phyloP scores from a whole-genome alignment of 306 rosid species.

The Benincasa hispida region DNA sequence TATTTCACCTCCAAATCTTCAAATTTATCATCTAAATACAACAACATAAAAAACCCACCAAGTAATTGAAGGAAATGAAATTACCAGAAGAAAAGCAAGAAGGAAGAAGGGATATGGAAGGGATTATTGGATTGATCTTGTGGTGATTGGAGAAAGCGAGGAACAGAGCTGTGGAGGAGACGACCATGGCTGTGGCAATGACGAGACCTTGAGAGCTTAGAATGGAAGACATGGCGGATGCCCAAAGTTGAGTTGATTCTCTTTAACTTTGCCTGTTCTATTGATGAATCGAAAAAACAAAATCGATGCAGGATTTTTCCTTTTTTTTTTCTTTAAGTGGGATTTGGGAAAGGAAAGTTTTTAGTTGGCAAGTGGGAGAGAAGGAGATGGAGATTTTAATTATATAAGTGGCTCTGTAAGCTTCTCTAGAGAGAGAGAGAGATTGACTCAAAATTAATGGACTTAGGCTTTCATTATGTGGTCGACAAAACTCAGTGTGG shows the following conservation, averaged over 20 bases:
- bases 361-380: neutral
- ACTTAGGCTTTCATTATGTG: no score
- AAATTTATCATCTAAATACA: neutral
- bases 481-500: no score
- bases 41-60: neutral
- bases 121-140: neutral
- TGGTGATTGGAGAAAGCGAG: slow-evolving; percentile 25
- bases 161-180: slow-evolving; percentile 24
- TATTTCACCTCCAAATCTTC: neutral
- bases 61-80: neutral
- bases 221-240: slow-evolving; percentile 19
- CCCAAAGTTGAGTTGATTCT: no score
- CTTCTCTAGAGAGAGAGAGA: neutral
- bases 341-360: neutral
- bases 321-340: neutral
- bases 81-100: slow-evolving; percentile 63
- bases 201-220: slow-evolving; percentile 26
- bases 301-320: neutral
- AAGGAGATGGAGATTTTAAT: neutral
- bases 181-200: slow-evolving; percentile 34
- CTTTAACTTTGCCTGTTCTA: no score
- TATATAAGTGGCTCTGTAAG: neutral
- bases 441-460: no score
- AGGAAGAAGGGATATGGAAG: slow-evolving; percentile 14
- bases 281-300: neutral